A percentile compares a stretch with the other conserved stretches of the same genome.
These are phyloP conservation scores for Candida gigantensis DNA, from an alignment of 1,139 yeast genomes.

Conservation along the genomic window DNA sequence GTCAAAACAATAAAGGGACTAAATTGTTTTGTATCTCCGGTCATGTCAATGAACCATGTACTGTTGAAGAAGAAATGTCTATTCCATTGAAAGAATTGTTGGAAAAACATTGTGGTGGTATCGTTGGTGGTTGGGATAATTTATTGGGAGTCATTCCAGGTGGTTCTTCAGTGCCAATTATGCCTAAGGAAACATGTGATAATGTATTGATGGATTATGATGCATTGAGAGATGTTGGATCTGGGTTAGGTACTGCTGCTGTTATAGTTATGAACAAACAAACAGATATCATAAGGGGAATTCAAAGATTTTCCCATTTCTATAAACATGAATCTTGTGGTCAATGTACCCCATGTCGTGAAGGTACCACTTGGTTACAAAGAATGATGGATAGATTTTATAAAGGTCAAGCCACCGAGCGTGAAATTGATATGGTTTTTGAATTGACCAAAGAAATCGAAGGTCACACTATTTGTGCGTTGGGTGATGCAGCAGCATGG, in stretches of 20 bases:
- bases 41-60: constrained; percentile 87
- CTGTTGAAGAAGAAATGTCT: constrained; percentile 92
- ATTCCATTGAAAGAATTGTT: constrained; percentile 77
- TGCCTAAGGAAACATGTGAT: constrained; percentile 67
- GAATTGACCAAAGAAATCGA: constrained; percentile 84
- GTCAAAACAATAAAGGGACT: constrained; percentile 81
- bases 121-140: constrained; percentile 90
- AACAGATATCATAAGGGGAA: constrained; percentile 80
- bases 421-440: constrained; percentile 78
- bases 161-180: constrained; percentile 81
- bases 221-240: constrained; percentile 78
- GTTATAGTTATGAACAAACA: constrained; percentile 87
- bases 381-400: constrained; percentile 83
- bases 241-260: constrained; percentile 90
- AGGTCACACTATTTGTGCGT: constrained; percentile 88
- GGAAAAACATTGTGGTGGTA: constrained; percentile 88
- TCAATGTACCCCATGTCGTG: constrained; percentile 93
- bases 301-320: constrained; percentile 78
- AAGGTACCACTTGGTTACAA: constrained; percentile 84
- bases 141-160: constrained; percentile 85
- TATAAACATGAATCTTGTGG: constrained; percentile 93
- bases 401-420: constrained; percentile 73
- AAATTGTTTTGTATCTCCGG: constrained; percentile 85
- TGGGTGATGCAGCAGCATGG: constrained; percentile 94
- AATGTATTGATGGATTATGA: constrained; percentile 82